phyloP scores from a whole-genome alignment of 2,329 filamentous ascomycete species.

The Proliferodiscus dingleyae region DNA sequence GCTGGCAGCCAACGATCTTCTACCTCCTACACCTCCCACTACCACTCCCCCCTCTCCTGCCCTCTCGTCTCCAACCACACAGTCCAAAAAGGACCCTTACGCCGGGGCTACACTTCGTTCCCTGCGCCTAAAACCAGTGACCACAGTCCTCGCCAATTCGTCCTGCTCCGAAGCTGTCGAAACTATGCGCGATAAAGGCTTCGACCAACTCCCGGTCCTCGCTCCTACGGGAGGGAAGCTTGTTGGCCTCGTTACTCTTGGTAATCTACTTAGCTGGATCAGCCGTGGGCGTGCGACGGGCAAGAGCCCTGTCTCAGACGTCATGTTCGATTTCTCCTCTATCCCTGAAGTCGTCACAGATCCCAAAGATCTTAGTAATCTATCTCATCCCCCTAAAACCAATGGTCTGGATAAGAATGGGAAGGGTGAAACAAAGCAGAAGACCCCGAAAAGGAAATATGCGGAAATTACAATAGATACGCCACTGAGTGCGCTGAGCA shows the following conservation, averaged over 20 bases:
- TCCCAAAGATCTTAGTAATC: constrained; percentile 56
- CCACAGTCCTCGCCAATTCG: constrained; percentile 68
- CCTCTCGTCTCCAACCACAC: constrained; percentile 32
- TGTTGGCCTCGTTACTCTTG: constrained; percentile 88
- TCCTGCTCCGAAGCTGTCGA: constrained; percentile 86
- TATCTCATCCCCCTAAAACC: constrained; percentile 29
- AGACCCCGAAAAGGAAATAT: constrained; percentile 62
- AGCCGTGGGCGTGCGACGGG: constrained; percentile 74
- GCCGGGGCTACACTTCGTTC: constrained; percentile 72
- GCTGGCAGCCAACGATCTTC: constrained; percentile 92
- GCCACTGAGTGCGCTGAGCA: constrained; percentile 73
- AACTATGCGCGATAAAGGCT: constrained; percentile 96
- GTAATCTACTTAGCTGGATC: constrained; percentile 89
- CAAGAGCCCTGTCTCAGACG: constrained; percentile 69
- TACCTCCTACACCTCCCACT: constrained; percentile 55
- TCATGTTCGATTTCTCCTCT: constrained; percentile 95
- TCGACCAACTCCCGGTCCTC: constrained; percentile 93
- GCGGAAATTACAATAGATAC: constrained; percentile 94
- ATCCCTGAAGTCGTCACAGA: constrained; percentile 90
- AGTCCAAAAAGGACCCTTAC: constrained; percentile 58
- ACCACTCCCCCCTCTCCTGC: constrained; percentile 36
- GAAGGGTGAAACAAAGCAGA: constrained; percentile 34
- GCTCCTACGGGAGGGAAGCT: constrained; percentile 64
- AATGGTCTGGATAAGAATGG: constrained; percentile 28
- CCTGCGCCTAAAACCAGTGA: constrained; percentile 88